These are phyloP conservation scores for Lanmaoa pseudosensibilis DNA, from an alignment of 768 basidiomycete species.

Conservation along the genomic window DNA sequence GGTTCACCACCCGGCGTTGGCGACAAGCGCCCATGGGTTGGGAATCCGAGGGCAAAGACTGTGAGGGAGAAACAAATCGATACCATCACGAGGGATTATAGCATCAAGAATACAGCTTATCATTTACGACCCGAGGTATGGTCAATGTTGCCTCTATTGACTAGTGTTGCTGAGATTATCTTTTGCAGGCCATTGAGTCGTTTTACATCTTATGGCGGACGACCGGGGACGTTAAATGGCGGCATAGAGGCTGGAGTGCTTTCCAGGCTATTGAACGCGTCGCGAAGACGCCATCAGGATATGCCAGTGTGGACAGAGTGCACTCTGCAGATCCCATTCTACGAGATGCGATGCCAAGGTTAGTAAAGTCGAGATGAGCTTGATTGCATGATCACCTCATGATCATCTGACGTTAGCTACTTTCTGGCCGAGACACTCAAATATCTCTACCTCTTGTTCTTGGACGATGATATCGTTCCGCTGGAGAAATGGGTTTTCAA, in stretches of 20 bases:
- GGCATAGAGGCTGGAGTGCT: constrained; percentile 68
- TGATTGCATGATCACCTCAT: neutral
- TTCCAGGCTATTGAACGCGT: constrained; percentile 65
- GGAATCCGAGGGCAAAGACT: constrained; percentile 20
- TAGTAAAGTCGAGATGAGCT: constrained; percentile 18
- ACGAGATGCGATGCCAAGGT: constrained; percentile 76
- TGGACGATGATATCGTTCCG: constrained; percentile 57
- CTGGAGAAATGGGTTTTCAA: constrained; percentile 61
- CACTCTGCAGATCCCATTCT: constrained; percentile 39
- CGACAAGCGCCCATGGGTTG: constrained; percentile 35
- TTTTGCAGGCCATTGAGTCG: constrained; percentile 64
- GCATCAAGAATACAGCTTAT: constrained; percentile 45
- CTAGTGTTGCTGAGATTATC: neutral
- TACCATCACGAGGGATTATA: constrained; percentile 52
- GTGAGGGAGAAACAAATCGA: constrained; percentile 21
- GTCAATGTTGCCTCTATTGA: neutral
- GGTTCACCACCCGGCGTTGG: constrained; percentile 55
- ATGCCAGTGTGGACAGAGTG: constrained; percentile 56
- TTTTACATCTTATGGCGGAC: constrained; percentile 70
- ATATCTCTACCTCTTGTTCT: constrained; percentile 72
- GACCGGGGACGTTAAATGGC: constrained; percentile 68
- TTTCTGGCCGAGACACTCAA: constrained; percentile 65
- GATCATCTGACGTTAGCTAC: constrained; percentile 36
- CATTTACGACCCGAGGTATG: constrained; percentile 71
- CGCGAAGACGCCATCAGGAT: constrained; percentile 60